Evolutionary conservation across 805 yeast species (phyloP).

Genomic region (Candida easanensis): DNA sequence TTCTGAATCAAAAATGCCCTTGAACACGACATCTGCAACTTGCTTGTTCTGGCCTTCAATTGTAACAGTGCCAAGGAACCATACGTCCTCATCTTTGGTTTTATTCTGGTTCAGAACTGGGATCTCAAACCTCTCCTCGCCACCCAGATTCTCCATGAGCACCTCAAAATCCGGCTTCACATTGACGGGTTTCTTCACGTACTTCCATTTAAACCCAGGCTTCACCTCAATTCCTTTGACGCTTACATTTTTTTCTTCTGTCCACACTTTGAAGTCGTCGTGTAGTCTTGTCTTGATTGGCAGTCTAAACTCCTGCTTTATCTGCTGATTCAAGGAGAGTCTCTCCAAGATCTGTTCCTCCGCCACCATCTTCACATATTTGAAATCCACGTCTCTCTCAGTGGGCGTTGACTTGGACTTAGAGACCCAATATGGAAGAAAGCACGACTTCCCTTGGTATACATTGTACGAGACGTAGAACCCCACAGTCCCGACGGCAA

Average conservation of each 20-base stretch:
- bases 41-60: slow-evolving; percentile 20
- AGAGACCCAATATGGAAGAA: slow-evolving; percentile 24
- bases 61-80: slow-evolving; percentile 21
- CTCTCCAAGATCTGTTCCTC: slow-evolving; percentile 26
- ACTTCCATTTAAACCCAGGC: slow-evolving; percentile 18
- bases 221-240: slow-evolving; percentile 25
- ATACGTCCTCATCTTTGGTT: slow-evolving; percentile 15
- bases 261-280: slow-evolving; percentile 24
- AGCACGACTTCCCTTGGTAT: slow-evolving; percentile 17
- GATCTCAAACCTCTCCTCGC: slow-evolving; percentile 20
- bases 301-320: slow-evolving; percentile 21
- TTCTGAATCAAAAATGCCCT: slow-evolving; percentile 26
- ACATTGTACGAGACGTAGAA: slow-evolving; percentile 20
- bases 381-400: slow-evolving; percentile 17
- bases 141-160: slow-evolving; percentile 24
- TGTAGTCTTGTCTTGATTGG: slow-evolving; percentile 19
- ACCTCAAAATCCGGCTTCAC: slow-evolving; percentile 16
- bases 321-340: slow-evolving; percentile 17
- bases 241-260: slow-evolving; percentile 19
- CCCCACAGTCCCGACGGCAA: slow-evolving; percentile 18
- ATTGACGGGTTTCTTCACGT: slow-evolving; percentile 20
- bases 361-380: slow-evolving; percentile 18
- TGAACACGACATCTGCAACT: slow-evolving; percentile 21
- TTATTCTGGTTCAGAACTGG: slow-evolving; percentile 21
- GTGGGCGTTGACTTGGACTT: slow-evolving; percentile 14